Conservation (phyloP, 768 basidiomycete genomes). For the Rhizopogon sp. region DNA sequence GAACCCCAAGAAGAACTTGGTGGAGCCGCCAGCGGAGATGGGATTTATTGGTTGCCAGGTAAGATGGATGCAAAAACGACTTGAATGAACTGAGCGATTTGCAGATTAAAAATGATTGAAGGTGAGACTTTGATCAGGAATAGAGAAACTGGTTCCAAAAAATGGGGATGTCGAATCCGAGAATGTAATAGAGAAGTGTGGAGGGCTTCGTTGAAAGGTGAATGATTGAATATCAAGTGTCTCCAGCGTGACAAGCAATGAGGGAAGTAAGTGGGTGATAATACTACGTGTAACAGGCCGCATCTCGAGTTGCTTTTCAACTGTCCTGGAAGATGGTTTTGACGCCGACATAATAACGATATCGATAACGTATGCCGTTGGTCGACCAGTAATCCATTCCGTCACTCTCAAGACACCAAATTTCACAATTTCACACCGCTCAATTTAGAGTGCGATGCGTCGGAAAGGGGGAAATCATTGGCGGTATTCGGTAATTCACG, state of each 20-base stretch:
- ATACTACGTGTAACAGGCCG: not conserved
- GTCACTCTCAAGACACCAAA: constrained; percentile 18
- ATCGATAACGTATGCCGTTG: constrained; percentile 9
- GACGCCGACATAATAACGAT: constrained; percentile 14
- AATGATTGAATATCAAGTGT: not conserved
- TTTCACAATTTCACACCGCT: constrained; percentile 20
- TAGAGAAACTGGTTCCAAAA: constrained; percentile 12
- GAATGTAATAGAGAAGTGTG: constrained; percentile 3
- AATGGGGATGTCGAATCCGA: constrained; percentile 7
- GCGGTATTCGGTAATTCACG: not conserved
- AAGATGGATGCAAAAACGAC: constrained; percentile 17
- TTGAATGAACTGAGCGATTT: constrained; percentile 20
- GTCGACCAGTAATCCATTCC: constrained; percentile 10
- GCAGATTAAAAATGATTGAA: constrained; percentile 20
- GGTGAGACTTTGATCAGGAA: constrained; percentile 13
- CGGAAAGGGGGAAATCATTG: constrained; percentile 1
- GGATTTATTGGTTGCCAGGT: constrained; percentile 30
- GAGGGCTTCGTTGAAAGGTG: too few species aligned
- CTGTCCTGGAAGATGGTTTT: constrained; percentile 6
- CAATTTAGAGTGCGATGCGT: constrained; percentile 15
- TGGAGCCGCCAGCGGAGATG: constrained; percentile 20
- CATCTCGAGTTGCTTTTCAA: constrained; percentile 18
- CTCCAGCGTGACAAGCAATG: not conserved
- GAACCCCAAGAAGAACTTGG: constrained; percentile 9
- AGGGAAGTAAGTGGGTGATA: not conserved